Conservation (phyloP, 169 alveolate species). For the Cryptosporidium ubiquitum region DNA sequence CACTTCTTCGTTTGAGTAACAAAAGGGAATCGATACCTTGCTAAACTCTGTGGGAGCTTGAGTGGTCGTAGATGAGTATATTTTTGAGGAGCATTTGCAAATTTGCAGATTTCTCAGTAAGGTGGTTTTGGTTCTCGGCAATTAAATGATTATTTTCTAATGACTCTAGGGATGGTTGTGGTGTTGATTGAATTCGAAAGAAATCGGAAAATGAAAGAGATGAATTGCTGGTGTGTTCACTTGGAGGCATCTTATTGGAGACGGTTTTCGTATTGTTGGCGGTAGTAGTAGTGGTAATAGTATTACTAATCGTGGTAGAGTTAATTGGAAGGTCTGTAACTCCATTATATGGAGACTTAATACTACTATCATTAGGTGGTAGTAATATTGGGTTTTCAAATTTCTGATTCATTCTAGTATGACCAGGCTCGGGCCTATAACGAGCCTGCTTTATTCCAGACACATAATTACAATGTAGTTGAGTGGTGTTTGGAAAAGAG, state of each 20-base stretch:
- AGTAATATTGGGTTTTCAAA: constrained; percentile 1
- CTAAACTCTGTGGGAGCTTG: constrained; percentile 21
- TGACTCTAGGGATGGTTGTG: constrained; percentile 35
- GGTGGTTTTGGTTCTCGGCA: constrained; percentile 32
- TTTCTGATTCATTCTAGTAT: constrained; percentile 38
- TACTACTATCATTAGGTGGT: not conserved
- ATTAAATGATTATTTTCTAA: constrained; percentile 37
- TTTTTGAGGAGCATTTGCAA: constrained; percentile 63
- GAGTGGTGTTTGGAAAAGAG: constrained; percentile 16
- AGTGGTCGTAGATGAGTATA: constrained; percentile 47
- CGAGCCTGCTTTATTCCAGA: constrained; percentile 35
- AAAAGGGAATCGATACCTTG: not conserved
- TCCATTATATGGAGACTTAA: constrained; percentile 14
- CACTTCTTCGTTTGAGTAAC: not conserved
- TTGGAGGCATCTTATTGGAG: not conserved
- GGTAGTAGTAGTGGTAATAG: not conserved
- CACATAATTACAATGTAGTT: constrained; percentile 12
- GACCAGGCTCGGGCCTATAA: constrained; percentile 19
- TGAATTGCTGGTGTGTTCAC: not conserved
- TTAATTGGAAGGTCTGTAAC: not conserved
- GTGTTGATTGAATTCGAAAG: constrained; percentile 60
- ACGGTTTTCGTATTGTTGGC: not conserved
- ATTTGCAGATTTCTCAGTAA: constrained; percentile 55
- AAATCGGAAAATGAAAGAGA: constrained; percentile 48
- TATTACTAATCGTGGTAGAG: not conserved